Evolutionary conservation across 2,329 filamentous ascomycete genomes (phyloP), one percentile per base, ranked within the genome.

Genomic region (Aphanoascus verrucosus): DNA sequence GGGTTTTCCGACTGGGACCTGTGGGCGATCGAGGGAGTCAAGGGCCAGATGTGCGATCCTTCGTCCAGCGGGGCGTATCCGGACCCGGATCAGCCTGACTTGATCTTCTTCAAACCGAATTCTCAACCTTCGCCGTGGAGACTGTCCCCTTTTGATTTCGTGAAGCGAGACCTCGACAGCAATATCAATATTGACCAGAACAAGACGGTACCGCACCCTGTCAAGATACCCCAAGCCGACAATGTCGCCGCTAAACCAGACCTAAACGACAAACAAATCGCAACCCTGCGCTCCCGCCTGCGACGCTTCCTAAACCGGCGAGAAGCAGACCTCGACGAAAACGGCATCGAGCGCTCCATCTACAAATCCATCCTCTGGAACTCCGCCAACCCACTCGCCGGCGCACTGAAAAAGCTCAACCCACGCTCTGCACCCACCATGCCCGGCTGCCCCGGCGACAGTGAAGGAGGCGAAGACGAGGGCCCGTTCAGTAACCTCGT

Each of bases 71-170:
- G 57, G 6, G n/a, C 43, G 42, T 57, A 48, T 48, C 66, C 66
- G 6, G 67, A 69, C 52, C 49, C 56, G 1, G 52, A 59, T 1
- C 64, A 67, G 53, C 58, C 59, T 1, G 58, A 68, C 17, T 49
- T 69, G 55, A 62, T 63, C 12, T 70, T 70, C 55, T 60, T 70
- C 61, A 68, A 69, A 57, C 57, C 53, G 1, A 15, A 48, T 19
- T 7, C 45, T 11, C 45, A 15, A 35, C 57, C 62, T 50, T 65
- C 58, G 32, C 65, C 58, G 15, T 14, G 55, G 3, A 48, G 7
- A 37, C 44, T 49, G 8, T 34, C 6, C 6, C 40, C 35, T 6
- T 42, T 42, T 11, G n/a, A n/a, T 14, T 17, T 41, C 2, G n/a
- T 2, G 8, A 41, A 41, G 19, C n/a, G 23, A n/a, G 15, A 40